Evolutionary conservation across 2,329 filamentous ascomycete species (phyloP).

Genomic region (Graphilbum fragrans): DNA sequence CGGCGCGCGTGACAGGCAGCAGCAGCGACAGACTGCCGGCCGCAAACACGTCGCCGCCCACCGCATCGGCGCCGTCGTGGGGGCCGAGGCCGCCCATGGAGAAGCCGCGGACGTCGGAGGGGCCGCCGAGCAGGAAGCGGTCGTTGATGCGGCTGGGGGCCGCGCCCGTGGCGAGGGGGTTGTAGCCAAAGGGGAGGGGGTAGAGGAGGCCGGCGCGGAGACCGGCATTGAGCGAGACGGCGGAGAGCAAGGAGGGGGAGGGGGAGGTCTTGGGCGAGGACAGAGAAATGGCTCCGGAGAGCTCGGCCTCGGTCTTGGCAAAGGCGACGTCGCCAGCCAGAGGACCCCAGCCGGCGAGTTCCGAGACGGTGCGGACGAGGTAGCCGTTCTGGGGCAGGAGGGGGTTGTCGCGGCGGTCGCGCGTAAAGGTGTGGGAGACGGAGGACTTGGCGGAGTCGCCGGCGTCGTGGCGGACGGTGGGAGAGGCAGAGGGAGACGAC

Average conservation of each 20-base stretch:
- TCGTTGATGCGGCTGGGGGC: constrained; percentile 74
- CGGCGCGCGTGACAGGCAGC: constrained; percentile 70
- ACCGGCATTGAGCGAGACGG: constrained; percentile 72
- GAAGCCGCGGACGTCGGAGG: constrained; percentile 91
- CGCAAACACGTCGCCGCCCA: constrained; percentile 86
- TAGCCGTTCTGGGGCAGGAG: constrained; percentile 76
- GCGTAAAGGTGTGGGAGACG: constrained; percentile 25
- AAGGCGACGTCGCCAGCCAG: constrained; percentile 87
- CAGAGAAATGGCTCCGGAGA: constrained; percentile 61
- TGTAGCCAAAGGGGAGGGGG: constrained; percentile 58
- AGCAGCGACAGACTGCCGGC: constrained; percentile 80
- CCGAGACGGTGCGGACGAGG: constrained; percentile 62
- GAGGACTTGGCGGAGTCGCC: constrained; percentile 54
- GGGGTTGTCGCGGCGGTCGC: constrained; percentile 72
- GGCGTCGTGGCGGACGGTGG: constrained; percentile 70
- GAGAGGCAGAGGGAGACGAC: constrained; percentile 59
- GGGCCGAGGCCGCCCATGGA: constrained; percentile 80
- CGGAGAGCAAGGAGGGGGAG: constrained; percentile 18
- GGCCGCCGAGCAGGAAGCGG: constrained; percentile 87
- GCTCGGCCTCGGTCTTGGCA: constrained; percentile 80
- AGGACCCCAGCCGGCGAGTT: constrained; percentile 78
- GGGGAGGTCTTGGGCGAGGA: not conserved
- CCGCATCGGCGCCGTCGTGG: constrained; percentile 70
- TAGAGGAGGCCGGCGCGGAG: constrained; percentile 73
- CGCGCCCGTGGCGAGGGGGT: constrained; percentile 20